Percentiles rank a stretch among this genome's conserved stretches.
Evolutionary conservation across 768 basidiomycete species (phyloP).

Genomic region (Podaxis rugospora): DNA sequence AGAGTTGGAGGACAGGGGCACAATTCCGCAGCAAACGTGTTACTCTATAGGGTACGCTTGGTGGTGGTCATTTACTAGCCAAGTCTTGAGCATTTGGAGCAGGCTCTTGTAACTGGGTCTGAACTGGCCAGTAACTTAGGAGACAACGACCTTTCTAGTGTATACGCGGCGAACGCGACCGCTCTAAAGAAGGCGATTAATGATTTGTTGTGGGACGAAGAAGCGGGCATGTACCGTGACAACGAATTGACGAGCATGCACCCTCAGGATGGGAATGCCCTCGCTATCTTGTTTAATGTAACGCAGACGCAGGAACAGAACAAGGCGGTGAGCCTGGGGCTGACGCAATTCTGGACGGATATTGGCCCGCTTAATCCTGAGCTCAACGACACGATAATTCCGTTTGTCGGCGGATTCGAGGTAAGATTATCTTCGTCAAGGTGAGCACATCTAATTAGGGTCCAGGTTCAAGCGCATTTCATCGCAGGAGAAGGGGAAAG

Average conservation of each 20-base stretch:
- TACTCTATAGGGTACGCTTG: constrained; percentile 34
- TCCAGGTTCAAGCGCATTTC: constrained; percentile 47
- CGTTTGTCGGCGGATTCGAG: constrained; percentile 50
- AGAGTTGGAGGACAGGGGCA: constrained; percentile 40
- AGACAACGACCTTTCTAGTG: constrained; percentile 17
- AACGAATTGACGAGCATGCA: constrained; percentile 36
- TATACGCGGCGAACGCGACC: constrained; percentile 30
- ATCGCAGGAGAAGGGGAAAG: constrained; percentile 38
- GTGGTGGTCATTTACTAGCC: neutral
- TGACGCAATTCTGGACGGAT: constrained; percentile 44
- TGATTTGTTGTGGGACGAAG: constrained; percentile 37
- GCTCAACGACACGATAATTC: constrained; percentile 46
- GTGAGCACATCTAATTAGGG: neutral
- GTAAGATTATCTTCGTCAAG: constrained; percentile 17
- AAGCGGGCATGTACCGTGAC: constrained; percentile 42
- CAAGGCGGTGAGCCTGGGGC: constrained; percentile 35
- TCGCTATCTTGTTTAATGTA: constrained; percentile 43
- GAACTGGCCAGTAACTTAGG: constrained; percentile 30
- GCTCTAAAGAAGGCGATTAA: constrained; percentile 38
- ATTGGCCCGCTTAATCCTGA: constrained; percentile 45
- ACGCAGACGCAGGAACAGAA: constrained; percentile 35
- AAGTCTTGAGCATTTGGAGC: neutral
- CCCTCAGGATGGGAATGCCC: constrained; percentile 48
- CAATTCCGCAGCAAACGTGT: constrained; percentile 44
- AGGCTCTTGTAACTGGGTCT: constrained; percentile 31